Base-by-base conservation (phyloP, 805 yeast species). In the Candida boleticola region DNA sequence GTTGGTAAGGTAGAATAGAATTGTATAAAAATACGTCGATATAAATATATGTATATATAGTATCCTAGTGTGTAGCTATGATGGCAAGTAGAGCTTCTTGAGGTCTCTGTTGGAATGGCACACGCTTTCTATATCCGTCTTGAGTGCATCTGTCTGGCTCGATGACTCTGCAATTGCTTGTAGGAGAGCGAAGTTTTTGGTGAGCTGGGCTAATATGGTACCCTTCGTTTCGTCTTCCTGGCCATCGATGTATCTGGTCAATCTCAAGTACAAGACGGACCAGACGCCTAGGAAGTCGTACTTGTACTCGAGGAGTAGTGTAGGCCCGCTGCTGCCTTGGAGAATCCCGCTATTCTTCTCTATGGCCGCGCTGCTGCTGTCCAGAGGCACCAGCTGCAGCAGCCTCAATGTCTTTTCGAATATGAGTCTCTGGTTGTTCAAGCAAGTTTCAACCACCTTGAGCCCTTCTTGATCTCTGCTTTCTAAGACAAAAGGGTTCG, bases 231-330 rank as follows among this genome's bases (percentile, higher is more conserved):
- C 32, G 30, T 19, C 16, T 25, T 10, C 27, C 4, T 14, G 21
- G 30, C 19, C 16, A n/a, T 10, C 27, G 5, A 23, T 13, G 18
- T 36, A 22, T 19, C 14, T 36, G 9, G 21, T 36, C 3, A 36
- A 9, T 27, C 39, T 14, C 22, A 14, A 10, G 35, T 29, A 20
- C 17, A 60, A 29, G 4, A 67, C 54, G 3, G 53, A 44, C 74
- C 74, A 70, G 3, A 64, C 52, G 2, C 61, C 73, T 31, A 69
- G 32, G 5, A 66, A 54, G 43, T 70, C 74, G 41, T 52, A 61
- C 39, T 50, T 52, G 48, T 67, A 67, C 16, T 47, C 50, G 20
- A 52, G 41, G 1, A 66, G 25, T 2, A 23, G 27, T 7, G 27
- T 7, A 7, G 7, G 10, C 27, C 63, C 44, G 5, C 25, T 23